phyloP scores from a whole-genome alignment of 2,329 filamentous ascomycete genomes.

The Aspergillus sp. region DNA sequence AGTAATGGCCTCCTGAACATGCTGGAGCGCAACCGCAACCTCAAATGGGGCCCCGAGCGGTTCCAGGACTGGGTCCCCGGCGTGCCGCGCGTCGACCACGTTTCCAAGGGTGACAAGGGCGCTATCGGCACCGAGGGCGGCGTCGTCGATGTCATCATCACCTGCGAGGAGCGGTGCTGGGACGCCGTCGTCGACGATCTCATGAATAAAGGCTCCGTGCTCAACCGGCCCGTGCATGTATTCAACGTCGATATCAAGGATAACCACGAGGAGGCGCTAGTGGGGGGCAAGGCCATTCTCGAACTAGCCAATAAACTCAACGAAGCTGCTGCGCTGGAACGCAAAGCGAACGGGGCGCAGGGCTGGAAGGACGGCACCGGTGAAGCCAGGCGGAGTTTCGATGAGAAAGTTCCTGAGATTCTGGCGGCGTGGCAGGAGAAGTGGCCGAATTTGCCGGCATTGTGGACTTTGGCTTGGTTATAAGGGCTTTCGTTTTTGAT shows the following conservation, averaged over 20 bases:
- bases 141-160: slow-evolving; percentile 88
- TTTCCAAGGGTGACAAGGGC: slow-evolving; percentile 63
- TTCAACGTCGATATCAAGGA: slow-evolving; percentile 99
- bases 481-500: slow-evolving; percentile 32
- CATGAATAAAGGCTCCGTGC: slow-evolving; percentile 70
- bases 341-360: slow-evolving; percentile 55
- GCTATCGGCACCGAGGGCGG: slow-evolving; percentile 77
- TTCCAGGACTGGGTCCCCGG: slow-evolving; percentile 98
- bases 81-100: slow-evolving; percentile 69
- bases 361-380: slow-evolving; percentile 65
- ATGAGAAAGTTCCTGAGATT: slow-evolving; percentile 88
- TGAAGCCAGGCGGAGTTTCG: slow-evolving; percentile 68
- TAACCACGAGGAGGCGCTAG: slow-evolving; percentile 91
- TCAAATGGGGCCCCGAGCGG: slow-evolving; percentile 93
- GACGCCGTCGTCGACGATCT: slow-evolving; percentile 95
- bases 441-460: slow-evolving; percentile 82
- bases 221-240: slow-evolving; percentile 92
- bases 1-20: slow-evolving; percentile 93
- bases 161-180: slow-evolving; percentile 96
- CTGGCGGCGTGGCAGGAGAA: slow-evolving; percentile 88
- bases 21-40: slow-evolving; percentile 81
- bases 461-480: slow-evolving; percentile 96
- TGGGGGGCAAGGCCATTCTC: slow-evolving; percentile 85
- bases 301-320: slow-evolving; percentile 85
- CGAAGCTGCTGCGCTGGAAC: slow-evolving; percentile 68